phyloP scores from a whole-genome alignment of 768 basidiomycete genomes.

The Suillus subaureus region DNA sequence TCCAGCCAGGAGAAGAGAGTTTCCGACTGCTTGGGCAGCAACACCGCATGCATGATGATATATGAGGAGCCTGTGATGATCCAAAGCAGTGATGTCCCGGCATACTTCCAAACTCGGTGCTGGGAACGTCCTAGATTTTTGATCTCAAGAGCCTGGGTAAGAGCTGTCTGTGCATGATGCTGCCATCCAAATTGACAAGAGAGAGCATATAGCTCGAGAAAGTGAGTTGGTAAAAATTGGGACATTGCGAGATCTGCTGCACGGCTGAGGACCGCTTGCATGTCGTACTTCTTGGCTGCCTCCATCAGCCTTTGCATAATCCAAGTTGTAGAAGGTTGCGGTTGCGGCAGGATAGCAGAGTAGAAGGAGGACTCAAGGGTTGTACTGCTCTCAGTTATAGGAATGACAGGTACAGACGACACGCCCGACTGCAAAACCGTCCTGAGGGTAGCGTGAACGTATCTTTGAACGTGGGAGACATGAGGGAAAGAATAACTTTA shows the following conservation, averaged over 20 bases:
- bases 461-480: slow-evolving; percentile 38
- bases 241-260: slow-evolving; percentile 17
- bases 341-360: slow-evolving; percentile 39
- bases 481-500: slow-evolving; percentile 37
- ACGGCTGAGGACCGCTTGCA: slow-evolving; percentile 22
- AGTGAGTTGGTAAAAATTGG: slow-evolving; percentile 15
- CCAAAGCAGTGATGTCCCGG: slow-evolving; percentile 43
- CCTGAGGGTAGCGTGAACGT: slow-evolving; percentile 22
- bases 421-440: slow-evolving; percentile 15
- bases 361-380: slow-evolving; percentile 39
- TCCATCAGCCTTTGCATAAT: slow-evolving; percentile 16
- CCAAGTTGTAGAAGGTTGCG: slow-evolving; percentile 9
- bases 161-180: slow-evolving; percentile 25
- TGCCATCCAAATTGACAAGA: slow-evolving; percentile 24
- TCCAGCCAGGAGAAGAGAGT: not conserved
- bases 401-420: slow-evolving; percentile 33
- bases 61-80: slow-evolving; percentile 42
- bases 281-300: slow-evolving; percentile 27
- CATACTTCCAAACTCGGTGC: slow-evolving; percentile 37
- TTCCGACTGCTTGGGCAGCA: slow-evolving; percentile 3
- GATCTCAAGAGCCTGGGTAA: slow-evolving; percentile 21
- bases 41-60: slow-evolving; percentile 44
- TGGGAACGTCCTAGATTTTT: slow-evolving; percentile 7
- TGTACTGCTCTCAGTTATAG: slow-evolving; percentile 41
- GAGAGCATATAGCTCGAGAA: slow-evolving; percentile 32